A percentile compares a stretch with the other conserved stretches of the same genome.
These are phyloP conservation scores for Linnemannia hyalina DNA, from an alignment of 192 early-diverging fungal genomes.

Conservation along the genomic window DNA sequence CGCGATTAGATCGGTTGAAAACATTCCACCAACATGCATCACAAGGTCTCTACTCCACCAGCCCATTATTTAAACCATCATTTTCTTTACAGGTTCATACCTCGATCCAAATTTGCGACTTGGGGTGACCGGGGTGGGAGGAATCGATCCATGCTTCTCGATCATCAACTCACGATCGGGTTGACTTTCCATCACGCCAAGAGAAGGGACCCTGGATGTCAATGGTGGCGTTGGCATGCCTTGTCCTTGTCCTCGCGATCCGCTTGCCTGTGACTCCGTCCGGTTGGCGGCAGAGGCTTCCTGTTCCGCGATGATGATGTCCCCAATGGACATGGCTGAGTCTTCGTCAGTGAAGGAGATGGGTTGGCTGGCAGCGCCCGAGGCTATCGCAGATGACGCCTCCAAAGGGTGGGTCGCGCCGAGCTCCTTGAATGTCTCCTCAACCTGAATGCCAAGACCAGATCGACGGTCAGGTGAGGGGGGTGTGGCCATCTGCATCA, in stretches of 20 bases:
- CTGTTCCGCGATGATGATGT: slow-evolving; percentile 45
- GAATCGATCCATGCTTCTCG: not conserved
- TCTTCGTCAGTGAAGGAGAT: slow-evolving; percentile 38
- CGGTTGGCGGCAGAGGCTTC: slow-evolving; percentile 8
- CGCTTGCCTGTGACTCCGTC: not conserved
- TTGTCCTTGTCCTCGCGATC: slow-evolving; percentile 5
- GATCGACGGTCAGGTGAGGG: slow-evolving; percentile 32
- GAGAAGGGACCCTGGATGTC: slow-evolving; percentile 20
- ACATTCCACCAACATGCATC: not conserved
- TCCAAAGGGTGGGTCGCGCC: slow-evolving; percentile 48
- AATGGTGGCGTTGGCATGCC: slow-evolving; percentile 44
- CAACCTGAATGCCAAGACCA: slow-evolving; percentile 44
- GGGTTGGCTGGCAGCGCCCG: not conserved
- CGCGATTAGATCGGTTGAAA: not conserved
- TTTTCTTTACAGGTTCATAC: not conserved
- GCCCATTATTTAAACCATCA: not conserved
- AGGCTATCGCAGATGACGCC: slow-evolving; percentile 2
- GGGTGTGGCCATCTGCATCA: slow-evolving; percentile 29
- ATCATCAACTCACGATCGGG: not conserved
- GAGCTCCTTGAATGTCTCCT: slow-evolving; percentile 31
- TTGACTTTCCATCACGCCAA: slow-evolving; percentile 25
- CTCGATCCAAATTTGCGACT: slow-evolving; percentile 5
- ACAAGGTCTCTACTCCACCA: not conserved
- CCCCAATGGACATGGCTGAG: slow-evolving; percentile 32
- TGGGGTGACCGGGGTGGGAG: slow-evolving; percentile 30